Base-by-base conservation (phyloP, 2,329 filamentous ascomycete species). In the Didymella lethalis region DNA sequence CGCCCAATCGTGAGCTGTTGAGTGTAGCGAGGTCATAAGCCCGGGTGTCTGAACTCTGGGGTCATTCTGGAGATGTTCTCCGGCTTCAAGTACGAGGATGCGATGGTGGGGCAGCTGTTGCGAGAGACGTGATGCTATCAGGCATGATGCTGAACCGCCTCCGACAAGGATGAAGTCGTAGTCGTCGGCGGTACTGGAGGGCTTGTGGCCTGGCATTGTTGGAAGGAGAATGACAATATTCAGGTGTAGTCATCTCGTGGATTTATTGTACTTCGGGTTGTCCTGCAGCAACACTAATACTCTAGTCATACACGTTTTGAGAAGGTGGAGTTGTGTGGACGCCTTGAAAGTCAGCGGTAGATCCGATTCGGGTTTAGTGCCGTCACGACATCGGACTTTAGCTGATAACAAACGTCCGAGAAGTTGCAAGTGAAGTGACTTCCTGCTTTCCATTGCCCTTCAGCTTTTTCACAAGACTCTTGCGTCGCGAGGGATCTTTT, bases 131-230 rank as follows among this genome's bases (percentile, higher is more conserved):
- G 63, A 63, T n/a, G 60, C 52, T 40, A 66, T 53, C 32, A 66
- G 57, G 25, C 63, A 67, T 34, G 63, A 64, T 1, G 65, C 61
- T 48, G 65, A 63, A n/a, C 63, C 65, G 4, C 55, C 62, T 16
- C 65, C 65, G 14, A 67, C 51, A 8, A 67, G 40, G 26, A 64
- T 53, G 47, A 61, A 66, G 54, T 67, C 64, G 34, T 61, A 67
- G 20, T 28, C 28, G 2, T 48, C 20, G 51, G 45, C 44, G 48
- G 48, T 18, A n/a, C 14, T 43, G 14, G 40, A 26, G 11, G 4
- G 23, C 23, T 23, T 18, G 5, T 41, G 20, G 1, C 31, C 31
- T 3, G 31, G 31, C 31, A 32, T 32, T 16, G 11, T 32, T 16
- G 31, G 16, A 6, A 32, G 3, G 8, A 29, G 28, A 29, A 31